Evolutionary conservation across 176 grass and related monocot species (phyloP), one percentile per base, ranked within the genome.

Genomic region (Musa beccarii): DNA sequence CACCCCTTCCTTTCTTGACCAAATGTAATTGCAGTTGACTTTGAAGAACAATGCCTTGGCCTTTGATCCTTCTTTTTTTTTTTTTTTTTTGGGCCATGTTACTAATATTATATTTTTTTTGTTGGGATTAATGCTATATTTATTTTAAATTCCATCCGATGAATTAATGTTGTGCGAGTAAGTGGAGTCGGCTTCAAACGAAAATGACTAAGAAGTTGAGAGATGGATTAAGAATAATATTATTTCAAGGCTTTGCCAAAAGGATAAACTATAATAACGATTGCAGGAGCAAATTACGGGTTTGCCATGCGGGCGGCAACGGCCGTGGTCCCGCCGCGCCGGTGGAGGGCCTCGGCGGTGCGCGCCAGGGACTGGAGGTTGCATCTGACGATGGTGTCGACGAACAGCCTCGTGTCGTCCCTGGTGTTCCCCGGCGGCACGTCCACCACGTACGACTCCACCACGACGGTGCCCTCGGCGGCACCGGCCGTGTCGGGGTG

Each of bases 331-430:
- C 63, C 1, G 63, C 23, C 63, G 13, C 63, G 63, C 23, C 63
- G 7, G 63, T 25, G 63, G 63, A 66, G 23, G 10, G 21, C 63
- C 10, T 66, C 63, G 22, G 24, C 63, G 63, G 23, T 66, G 20
- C 63, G 63, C 63, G 63, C 63, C 23, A 66, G 63, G 21, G 63
- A 66, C 63, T 66, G 22, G 63, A 66, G 63, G 63, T 66, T 66
- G 63, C 63, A 66, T 2, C 21, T 10, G 10, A 66, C 63, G 63
- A 66, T 66, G 63, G 63, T 66, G 22, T 66, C 63, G 63, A 66
- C 63, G 63, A 66, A 66, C 22, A 66, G 11, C 23, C 63, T 66
- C 2, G 63, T 66, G 63, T 66, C 63, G 22, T 66, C 63, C 63
- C 23, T 26, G 63, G 63, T 66, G 63, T 66, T 66, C 11, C 63